Evolutionary conservation across 2,329 filamentous ascomycete genomes (phyloP).

Genomic region (Ascochyta clinopodiicola): DNA sequence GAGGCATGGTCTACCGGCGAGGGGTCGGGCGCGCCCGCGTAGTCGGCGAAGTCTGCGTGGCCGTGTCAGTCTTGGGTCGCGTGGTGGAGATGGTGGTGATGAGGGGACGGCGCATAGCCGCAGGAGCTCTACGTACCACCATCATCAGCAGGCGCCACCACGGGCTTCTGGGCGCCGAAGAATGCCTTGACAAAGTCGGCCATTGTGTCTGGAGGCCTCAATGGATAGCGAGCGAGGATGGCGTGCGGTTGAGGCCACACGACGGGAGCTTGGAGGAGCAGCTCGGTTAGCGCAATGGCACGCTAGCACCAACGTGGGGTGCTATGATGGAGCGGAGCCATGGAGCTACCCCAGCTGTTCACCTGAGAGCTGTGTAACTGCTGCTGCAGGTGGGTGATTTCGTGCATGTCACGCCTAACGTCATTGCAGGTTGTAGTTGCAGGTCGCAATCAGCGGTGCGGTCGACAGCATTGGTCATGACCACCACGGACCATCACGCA

Average conservation of each 20-base stretch:
- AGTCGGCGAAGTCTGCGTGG: constrained; percentile 86
- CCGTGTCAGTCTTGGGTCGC: constrained; percentile 9
- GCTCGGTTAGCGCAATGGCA: constrained; percentile 23
- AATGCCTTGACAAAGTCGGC: constrained; percentile 69
- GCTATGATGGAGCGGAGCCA: constrained; percentile 16
- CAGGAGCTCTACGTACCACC: constrained; percentile 65
- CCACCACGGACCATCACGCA: neutral
- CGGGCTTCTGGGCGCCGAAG: constrained; percentile 71
- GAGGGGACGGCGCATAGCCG: constrained; percentile 12
- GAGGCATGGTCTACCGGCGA: constrained; percentile 57
- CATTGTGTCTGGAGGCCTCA: constrained; percentile 41
- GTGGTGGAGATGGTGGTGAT: constrained; percentile 14
- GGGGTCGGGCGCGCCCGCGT: constrained; percentile 78
- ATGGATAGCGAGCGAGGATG: constrained; percentile 23
- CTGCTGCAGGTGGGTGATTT: neutral
- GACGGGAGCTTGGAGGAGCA: constrained; percentile 23
- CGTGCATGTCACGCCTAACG: neutral
- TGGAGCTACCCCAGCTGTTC: constrained; percentile 18
- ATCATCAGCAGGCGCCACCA: constrained; percentile 64
- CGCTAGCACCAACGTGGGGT: constrained; percentile 37
- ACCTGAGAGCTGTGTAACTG: neutral
- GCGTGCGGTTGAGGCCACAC: constrained; percentile 22
- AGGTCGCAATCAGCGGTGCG: neutral
- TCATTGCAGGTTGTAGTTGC: neutral
- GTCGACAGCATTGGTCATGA: neutral